Percentiles rank a stretch among this genome's conserved stretches.
These are phyloP conservation scores for Botrytis fabae DNA, from an alignment of 2,329 filamentous ascomycete species.

Conservation along the genomic window DNA sequence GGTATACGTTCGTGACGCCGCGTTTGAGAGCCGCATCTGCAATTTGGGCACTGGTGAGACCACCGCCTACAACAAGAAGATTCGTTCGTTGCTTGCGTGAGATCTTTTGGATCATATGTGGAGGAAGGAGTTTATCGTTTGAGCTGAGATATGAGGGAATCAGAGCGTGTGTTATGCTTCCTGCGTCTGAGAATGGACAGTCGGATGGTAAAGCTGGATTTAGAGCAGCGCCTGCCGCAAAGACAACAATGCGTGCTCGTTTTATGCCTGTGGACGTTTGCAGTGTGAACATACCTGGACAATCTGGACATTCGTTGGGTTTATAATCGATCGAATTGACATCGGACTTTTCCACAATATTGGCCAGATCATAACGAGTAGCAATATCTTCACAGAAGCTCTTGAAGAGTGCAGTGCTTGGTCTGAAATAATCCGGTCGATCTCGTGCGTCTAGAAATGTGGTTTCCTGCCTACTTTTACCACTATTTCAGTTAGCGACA, in stretches of 20 bases:
- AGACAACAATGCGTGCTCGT: constrained; percentile 62
- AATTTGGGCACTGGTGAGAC: constrained; percentile 74
- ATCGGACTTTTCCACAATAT: constrained; percentile 57
- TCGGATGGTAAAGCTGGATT: constrained; percentile 46
- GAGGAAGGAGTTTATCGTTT: constrained; percentile 27
- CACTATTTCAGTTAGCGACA: constrained; percentile 36
- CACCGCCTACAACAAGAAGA: constrained; percentile 71
- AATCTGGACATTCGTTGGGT: not conserved
- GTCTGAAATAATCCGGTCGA: constrained; percentile 68
- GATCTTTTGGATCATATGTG: constrained; percentile 54
- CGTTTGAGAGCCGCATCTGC: constrained; percentile 64
- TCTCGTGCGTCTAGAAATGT: constrained; percentile 60
- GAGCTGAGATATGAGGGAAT: not conserved
- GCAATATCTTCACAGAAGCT: constrained; percentile 61
- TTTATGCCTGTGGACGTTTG: constrained; percentile 54
- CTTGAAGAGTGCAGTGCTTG: constrained; percentile 60
- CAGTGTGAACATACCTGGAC: constrained; percentile 64
- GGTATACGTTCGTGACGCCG: constrained; percentile 67
- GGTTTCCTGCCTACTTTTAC: constrained; percentile 37
- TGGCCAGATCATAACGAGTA: constrained; percentile 58
- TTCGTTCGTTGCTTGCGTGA: constrained; percentile 53
- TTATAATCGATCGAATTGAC: constrained; percentile 33
- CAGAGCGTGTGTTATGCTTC: constrained; percentile 32
- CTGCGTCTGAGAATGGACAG: constrained; percentile 44
- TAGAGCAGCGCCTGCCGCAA: constrained; percentile 71